Evolutionary conservation across 768 basidiomycete species (phyloP), one percentile per base, ranked within the genome.

Genomic region (Jaapia argillacea): DNA sequence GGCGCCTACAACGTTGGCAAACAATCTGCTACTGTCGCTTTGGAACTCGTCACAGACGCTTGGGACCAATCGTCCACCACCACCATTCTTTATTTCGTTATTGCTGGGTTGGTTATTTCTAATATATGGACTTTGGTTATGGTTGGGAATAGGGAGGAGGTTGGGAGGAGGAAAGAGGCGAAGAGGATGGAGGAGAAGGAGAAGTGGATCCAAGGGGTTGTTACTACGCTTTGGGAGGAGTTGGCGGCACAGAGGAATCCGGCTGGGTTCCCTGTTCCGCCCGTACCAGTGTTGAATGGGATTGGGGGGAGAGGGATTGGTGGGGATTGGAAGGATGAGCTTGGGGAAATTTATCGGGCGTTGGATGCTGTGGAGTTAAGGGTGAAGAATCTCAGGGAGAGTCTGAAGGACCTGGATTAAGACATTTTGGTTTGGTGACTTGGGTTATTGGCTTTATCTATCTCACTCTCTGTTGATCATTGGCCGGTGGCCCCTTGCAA

Each of bases 61-160:
- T 85, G 83, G 85, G 85, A 87, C 43, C 77, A 85, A 53, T 80
- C 79, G 10, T 74, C 80, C 24, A 70, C 73, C 46, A 83, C 77
- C 53, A 77, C 78, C 55, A 79, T 84, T 43, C 65, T 90, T 49
- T 83, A 75, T 55, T 73, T 82, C 51, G 69, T 87, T 45, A 85
- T 92, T 58, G 71, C 78, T 39, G 54, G 75, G 26, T 63, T 94
- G 51, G 74, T 92, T 48, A 46, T 87, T 33, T 85, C 80, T 51
- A 94, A 94, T 54, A 35, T 89, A n/a, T 80, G 65, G 87, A 83
- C 80, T 51, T 49, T 69, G 61, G 61, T 50, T 62, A 62, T 58
- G 63, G 67, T 67, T 47, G 74, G 65, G 52, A 60, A 61, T 58
- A 69, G 63, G 62, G 68, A 70, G 54, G 71, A 74, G 47, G 58